These are phyloP conservation scores for Paratinospora sagittata DNA, from an alignment of 164 flowering plant species.

Conservation along the genomic window DNA sequence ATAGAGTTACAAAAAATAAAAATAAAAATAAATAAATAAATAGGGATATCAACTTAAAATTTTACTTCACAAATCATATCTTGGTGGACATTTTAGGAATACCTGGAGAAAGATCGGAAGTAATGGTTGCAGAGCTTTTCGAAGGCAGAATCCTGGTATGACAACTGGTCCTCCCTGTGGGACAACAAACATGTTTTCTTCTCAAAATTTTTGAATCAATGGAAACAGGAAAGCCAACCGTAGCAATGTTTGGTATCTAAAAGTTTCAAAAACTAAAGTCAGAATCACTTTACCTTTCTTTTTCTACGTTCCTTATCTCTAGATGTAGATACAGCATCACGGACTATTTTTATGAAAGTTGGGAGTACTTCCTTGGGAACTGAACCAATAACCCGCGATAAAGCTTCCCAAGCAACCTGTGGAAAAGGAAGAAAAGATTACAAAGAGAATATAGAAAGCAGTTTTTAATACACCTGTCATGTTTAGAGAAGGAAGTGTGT, in stretches of 20 bases:
- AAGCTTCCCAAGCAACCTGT: constrained; percentile 96
- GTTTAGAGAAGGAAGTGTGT: too few species aligned
- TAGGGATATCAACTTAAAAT: background rate
- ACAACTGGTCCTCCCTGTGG: constrained; percentile 87
- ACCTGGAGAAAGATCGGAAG: constrained; percentile 97
- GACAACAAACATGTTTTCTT: background rate
- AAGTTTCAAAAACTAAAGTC: background rate
- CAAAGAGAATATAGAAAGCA: constrained; percentile 1
- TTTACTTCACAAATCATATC: background rate
- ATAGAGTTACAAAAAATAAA: too few species aligned
- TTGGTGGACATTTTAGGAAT: constrained; percentile 5
- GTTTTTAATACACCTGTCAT: background rate
- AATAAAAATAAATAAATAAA: background rate
- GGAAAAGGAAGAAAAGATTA: constrained; percentile 4
- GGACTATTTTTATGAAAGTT: constrained; percentile 79
- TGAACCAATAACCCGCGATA: constrained; percentile 72
- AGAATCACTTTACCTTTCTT: constrained; percentile 45
- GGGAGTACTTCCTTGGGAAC: constrained; percentile 94
- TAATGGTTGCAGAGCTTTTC: constrained; percentile 92
- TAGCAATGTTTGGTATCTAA: background rate
- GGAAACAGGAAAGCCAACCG: background rate
- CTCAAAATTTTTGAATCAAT: background rate
- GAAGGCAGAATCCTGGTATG: constrained; percentile 90
- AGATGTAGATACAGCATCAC: constrained; percentile 92
- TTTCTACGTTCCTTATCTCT: constrained; percentile 92